These are phyloP conservation scores for Ceratocystiopsis sp. DNA, from an alignment of 2,329 filamentous ascomycete species.

Conservation along the genomic window DNA sequence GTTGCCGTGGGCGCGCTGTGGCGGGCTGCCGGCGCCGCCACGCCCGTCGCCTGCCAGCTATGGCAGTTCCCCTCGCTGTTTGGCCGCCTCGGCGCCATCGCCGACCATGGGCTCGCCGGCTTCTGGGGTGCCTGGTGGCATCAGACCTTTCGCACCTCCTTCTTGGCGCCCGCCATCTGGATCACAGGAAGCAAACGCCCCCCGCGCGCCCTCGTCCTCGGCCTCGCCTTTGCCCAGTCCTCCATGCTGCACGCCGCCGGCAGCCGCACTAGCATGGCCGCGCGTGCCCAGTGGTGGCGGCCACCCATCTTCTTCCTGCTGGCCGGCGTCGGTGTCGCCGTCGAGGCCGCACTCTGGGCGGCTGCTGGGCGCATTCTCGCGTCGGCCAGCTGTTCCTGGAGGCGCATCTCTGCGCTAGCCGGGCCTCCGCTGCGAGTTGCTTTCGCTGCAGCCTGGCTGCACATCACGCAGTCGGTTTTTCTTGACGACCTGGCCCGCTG, in stretches of 20 bases:
- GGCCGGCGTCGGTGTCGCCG: conserved; percentile 46
- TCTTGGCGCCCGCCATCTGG: conserved; percentile 40
- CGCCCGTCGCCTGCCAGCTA: conserved; percentile 23
- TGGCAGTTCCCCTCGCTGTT: conserved; percentile 39
- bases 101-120: conserved; percentile 56
- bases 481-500: conserved; percentile 58
- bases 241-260: conserved; percentile 55
- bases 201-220: conserved; percentile 3
- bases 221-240: conserved; percentile 38
- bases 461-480: conserved; percentile 46
- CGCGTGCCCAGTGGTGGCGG: conserved; percentile 27
- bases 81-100: conserved; percentile 35
- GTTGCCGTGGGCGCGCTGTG: conserved; percentile 9
- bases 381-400: no score
- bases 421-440: conserved; percentile 31
- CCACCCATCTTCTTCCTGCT: conserved; percentile 55
- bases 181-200: conserved; percentile 25
- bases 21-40: conserved; percentile 33
- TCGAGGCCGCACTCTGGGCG: conserved; percentile 30
- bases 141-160: conserved; percentile 66
- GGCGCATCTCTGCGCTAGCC: no score
- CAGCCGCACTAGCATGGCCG: conserved; percentile 46
- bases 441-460: conserved; percentile 51
- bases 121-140: conserved; percentile 87
- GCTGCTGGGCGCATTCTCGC: conserved; percentile 12